A percentile compares a stretch with the other conserved stretches of the same genome.
Evolutionary conservation across 2,329 filamentous ascomycete genomes (phyloP).

Genomic region (Meredithiella fracta): DNA sequence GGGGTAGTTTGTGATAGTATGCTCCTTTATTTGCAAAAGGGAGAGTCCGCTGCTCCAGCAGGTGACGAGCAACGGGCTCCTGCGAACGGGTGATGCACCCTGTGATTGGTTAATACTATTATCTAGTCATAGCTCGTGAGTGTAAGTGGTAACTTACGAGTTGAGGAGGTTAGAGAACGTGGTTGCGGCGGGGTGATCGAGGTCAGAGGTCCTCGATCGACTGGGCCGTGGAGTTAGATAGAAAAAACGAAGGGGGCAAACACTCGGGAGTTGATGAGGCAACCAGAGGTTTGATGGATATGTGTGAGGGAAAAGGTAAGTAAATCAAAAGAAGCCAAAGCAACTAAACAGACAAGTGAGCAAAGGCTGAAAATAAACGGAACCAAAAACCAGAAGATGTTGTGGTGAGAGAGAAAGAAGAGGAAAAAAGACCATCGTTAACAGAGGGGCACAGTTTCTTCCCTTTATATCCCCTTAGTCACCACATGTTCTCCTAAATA

Average conservation of each 20-base stretch:
- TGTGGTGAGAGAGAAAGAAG: constrained; percentile 7
- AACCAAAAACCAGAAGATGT: background rate
- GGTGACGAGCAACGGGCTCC: constrained; percentile 82
- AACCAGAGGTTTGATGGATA: constrained; percentile 2
- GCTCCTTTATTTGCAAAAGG: constrained; percentile 36
- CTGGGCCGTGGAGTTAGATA: background rate
- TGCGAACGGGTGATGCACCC: constrained; percentile 94
- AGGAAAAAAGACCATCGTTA: background rate
- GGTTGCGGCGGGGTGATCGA: constrained; percentile 20
- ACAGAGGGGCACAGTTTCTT: background rate
- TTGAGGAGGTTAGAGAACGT: constrained; percentile 98
- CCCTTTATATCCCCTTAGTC: background rate
- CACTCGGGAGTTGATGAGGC: constrained; percentile 8
- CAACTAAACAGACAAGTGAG: background rate
- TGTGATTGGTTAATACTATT: constrained; percentile 14
- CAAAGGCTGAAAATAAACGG: background rate
- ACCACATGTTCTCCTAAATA: background rate
- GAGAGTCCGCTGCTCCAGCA: constrained; percentile 62
- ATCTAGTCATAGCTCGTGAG: background rate
- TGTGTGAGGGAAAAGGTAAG: background rate
- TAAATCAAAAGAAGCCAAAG: constrained; percentile 1
- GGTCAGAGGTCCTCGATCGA: constrained; percentile 13
- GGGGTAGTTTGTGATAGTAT: constrained; percentile 14
- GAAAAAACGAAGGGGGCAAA: background rate
- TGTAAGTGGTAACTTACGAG: constrained; percentile 49